Evolutionary conservation across 495 filamentous ascomycete genomes (phyloP).

Genomic region (Aspergillus homomorphus): DNA sequence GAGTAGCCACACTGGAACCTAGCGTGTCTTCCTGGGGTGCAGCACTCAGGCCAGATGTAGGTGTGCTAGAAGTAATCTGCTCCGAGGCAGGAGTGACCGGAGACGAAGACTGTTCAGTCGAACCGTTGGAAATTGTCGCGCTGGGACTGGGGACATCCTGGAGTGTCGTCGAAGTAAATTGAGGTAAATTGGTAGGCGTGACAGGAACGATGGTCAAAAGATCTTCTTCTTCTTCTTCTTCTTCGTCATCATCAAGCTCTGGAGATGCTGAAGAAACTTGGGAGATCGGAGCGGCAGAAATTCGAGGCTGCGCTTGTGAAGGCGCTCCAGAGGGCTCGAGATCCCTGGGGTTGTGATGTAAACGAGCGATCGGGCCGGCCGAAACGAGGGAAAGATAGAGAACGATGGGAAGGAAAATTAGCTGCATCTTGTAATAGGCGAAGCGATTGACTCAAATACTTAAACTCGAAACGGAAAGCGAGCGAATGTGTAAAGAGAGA

Average conservation of each 20-base stretch:
- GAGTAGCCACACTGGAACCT: not conserved
- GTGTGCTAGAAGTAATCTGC: too few relatives aligned
- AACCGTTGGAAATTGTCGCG: not conserved
- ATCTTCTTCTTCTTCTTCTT: conserved; percentile 9
- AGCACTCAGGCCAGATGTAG: not conserved
- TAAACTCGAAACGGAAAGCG: not conserved
- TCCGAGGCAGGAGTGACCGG: too few relatives aligned
- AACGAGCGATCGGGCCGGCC: conserved; percentile 39
- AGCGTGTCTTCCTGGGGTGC: not conserved
- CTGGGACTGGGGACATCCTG: not conserved
- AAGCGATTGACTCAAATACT: conserved; percentile 1
- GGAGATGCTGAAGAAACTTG: not conserved
- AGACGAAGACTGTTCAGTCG: not conserved
- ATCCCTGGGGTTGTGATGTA: conserved; percentile 2
- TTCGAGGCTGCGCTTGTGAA: not conserved
- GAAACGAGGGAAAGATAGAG: conserved; percentile 25
- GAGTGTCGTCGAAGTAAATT: not conserved
- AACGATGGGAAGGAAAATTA: conserved; percentile 15
- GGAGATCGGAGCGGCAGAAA: conserved; percentile 1
- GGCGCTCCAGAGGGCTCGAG: not conserved
- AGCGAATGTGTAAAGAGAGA: not conserved
- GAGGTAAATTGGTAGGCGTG: conserved; percentile 2
- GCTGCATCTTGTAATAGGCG: conserved; percentile 22
- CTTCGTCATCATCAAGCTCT: not conserved
- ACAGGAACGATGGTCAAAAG: conserved; percentile 24